A percentile compares a stretch with the other conserved stretches of the same genome.
phyloP scores from a whole-genome alignment of 257 asterid species.

The Petunia secreta region DNA sequence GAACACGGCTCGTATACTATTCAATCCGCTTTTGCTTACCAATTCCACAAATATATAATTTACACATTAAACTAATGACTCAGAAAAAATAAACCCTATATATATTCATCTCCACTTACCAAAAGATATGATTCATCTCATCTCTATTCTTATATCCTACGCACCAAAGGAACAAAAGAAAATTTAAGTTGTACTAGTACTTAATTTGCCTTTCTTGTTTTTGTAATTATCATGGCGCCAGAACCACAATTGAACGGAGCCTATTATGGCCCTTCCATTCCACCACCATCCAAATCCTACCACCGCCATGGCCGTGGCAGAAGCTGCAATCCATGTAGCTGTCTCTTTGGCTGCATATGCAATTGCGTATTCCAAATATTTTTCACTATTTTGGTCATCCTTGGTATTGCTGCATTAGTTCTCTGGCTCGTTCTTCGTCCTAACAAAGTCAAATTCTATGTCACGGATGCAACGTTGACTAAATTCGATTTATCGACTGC shows the following conservation, averaged over 20 bases:
- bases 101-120: neutral
- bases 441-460: slow-evolving; percentile 58
- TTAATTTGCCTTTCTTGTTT: neutral
- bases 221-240: neutral
- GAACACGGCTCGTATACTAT: slow-evolving; percentile 1
- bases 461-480: slow-evolving; percentile 57
- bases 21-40: slow-evolving; percentile 24
- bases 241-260: slow-evolving; percentile 67
- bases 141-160: neutral
- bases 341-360: slow-evolving; percentile 62
- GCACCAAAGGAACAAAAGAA: neutral
- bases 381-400: slow-evolving; percentile 51
- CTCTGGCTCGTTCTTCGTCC: slow-evolving; percentile 85
- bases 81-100: neutral
- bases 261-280: slow-evolving; percentile 85
- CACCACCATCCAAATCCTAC: slow-evolving; percentile 55
- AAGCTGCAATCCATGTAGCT: slow-evolving; percentile 79
- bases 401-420: slow-evolving; percentile 45
- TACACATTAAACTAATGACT: neutral
- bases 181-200: neutral
- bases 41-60: neutral
- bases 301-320: slow-evolving; percentile 61
- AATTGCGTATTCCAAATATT: slow-evolving; percentile 74
- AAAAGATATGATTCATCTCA: neutral
- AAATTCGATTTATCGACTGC: slow-evolving; percentile 51